Conservation (phyloP, 768 basidiomycete species). For the Leccinellum rugosiceps region DNA sequence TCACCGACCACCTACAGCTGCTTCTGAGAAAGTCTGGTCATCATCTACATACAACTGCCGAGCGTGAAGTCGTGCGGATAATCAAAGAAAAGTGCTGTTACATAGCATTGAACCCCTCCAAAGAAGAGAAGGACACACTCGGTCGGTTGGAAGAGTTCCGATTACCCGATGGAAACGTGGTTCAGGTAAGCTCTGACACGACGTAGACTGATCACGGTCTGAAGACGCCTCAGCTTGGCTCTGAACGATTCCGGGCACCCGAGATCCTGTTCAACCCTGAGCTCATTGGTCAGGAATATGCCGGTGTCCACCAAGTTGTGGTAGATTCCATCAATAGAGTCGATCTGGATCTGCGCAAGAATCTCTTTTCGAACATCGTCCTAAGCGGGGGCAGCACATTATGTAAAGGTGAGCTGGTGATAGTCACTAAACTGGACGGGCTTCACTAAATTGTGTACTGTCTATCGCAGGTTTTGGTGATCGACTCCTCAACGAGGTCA, state of each 20-base stretch:
- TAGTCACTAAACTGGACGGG: constrained; percentile 3
- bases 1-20: constrained; percentile 94
- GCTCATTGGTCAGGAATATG: constrained; percentile 92
- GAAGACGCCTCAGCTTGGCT: constrained; percentile 62
- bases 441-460: constrained; percentile 15
- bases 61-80: constrained; percentile 92
- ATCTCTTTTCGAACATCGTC: constrained; percentile 93
- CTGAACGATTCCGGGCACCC: constrained; percentile 94
- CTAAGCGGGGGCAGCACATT: constrained; percentile 95
- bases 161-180: constrained; percentile 91
- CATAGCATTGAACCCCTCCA: constrained; percentile 84
- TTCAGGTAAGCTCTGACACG: constrained; percentile 59
- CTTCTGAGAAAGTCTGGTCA: constrained; percentile 92
- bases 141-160: constrained; percentile 84
- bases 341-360: constrained; percentile 94
- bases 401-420: constrained; percentile 67
- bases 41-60: constrained; percentile 94
- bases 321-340: constrained; percentile 98
- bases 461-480: constrained; percentile 80
- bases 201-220: constrained; percentile 11
- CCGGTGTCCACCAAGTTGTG: constrained; percentile 96
- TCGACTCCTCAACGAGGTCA: constrained; percentile 92
- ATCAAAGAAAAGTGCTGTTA: constrained; percentile 99
- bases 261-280: constrained; percentile 98
- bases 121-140: constrained; percentile 89